Percentiles rank a stretch among this genome's conserved stretches.
Evolutionary conservation across 2,329 filamentous ascomycete genomes (phyloP).

Genomic region (Arthrobotrys sinensis): DNA sequence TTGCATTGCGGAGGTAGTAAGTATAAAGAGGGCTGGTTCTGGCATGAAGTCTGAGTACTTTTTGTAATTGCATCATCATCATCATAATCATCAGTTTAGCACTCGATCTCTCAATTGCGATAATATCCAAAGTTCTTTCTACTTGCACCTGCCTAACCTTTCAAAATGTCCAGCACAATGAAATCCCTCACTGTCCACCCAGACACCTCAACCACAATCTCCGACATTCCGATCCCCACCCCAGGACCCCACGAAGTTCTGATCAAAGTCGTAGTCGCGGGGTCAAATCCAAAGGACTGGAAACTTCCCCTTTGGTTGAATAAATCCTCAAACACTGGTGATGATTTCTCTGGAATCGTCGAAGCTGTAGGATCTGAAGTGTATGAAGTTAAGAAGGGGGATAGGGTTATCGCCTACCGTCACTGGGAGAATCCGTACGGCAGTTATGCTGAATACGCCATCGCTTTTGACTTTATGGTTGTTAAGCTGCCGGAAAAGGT

Average conservation of each 20-base stretch:
- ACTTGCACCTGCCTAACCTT: not conserved
- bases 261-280: constrained; percentile 65
- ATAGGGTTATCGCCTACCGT: constrained; percentile 70
- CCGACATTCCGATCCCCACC: constrained; percentile 64
- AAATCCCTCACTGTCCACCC: constrained; percentile 65
- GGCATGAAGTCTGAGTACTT: not conserved
- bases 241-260: constrained; percentile 65
- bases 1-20: too few relatives aligned
- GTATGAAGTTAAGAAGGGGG: constrained; percentile 66
- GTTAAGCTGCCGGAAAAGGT: constrained; percentile 72
- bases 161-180: constrained; percentile 62
- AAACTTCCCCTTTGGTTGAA: constrained; percentile 32
- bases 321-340: constrained; percentile 64
- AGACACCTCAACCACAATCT: constrained; percentile 59
- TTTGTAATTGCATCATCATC: not conserved
- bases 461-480: constrained; percentile 73
- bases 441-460: constrained; percentile 65
- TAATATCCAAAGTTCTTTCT: not conserved
- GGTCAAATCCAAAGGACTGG: constrained; percentile 66
- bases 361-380: constrained; percentile 44
- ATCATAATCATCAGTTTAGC: constrained; percentile 5
- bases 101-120: not conserved
- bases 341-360: constrained; percentile 65
- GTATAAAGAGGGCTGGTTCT: not conserved
- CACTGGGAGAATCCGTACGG: constrained; percentile 65